These are phyloP conservation scores for Farysia itapuensis DNA, from an alignment of 1,284 basidiomycete species.

Conservation along the genomic window DNA sequence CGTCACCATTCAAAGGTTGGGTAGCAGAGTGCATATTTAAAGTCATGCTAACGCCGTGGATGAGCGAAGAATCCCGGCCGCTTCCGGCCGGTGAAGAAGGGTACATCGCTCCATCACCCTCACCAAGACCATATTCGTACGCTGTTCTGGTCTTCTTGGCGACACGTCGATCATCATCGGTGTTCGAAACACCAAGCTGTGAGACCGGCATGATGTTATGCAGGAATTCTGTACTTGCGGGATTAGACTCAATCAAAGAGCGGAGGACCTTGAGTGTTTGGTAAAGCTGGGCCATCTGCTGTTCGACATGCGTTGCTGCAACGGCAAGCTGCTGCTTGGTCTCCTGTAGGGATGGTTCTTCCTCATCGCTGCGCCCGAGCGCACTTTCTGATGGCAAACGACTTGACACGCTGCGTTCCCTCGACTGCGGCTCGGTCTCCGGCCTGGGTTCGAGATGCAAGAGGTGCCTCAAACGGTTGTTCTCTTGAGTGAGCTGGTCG, in stretches of 20 bases:
- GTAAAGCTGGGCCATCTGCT: slow-evolving; percentile 5
- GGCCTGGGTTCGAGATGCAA: slow-evolving; percentile 3
- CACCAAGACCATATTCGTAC: too few relatives aligned
- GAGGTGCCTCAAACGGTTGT: slow-evolving; percentile 11
- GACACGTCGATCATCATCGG: too few relatives aligned
- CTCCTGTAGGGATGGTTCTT: neutral
- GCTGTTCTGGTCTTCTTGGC: too few relatives aligned
- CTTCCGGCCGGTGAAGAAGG: too few relatives aligned
- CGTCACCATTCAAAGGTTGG: too few relatives aligned
- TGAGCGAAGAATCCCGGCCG: neutral
- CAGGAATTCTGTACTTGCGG: too few relatives aligned
- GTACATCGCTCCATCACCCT: too few relatives aligned
- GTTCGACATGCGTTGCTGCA: slow-evolving; percentile 14
- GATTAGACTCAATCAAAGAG: slow-evolving; percentile 2
- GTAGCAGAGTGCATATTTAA: too few relatives aligned
- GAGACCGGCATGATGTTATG: too few relatives aligned
- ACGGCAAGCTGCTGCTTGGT: slow-evolving; percentile 13
- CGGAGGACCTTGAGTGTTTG: slow-evolving; percentile 10
- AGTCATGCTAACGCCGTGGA: slow-evolving; percentile 1
- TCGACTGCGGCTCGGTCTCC: neutral
- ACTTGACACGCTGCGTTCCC: neutral
- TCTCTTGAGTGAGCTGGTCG: slow-evolving; percentile 16
- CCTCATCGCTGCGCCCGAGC: neutral
- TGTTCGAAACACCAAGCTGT: too few relatives aligned
- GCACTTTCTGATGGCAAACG: neutral